Evolutionary conservation across 2,329 filamentous ascomycete genomes (phyloP), one percentile per base, ranked within the genome.

Genomic region (Albifimbria verrucaria): DNA sequence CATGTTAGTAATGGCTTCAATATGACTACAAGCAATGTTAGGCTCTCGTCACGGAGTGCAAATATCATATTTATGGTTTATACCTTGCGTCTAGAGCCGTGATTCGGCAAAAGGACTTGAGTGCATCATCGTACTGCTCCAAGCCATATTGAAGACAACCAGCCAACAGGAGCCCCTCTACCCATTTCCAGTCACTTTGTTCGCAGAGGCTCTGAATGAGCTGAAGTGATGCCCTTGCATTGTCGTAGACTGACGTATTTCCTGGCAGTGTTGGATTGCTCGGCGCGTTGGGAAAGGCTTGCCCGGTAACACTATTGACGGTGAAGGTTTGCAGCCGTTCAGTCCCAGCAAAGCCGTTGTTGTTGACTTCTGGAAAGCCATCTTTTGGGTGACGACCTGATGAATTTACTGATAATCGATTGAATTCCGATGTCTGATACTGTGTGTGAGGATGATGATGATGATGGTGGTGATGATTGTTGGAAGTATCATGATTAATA

Each of bases 71-170:
- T 66, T 62, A 66, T 59, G 61, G 59, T 62, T 62, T 58, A 60
- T 72, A 85, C 83, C 74, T 79, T 46, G 77, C 68, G 62, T 87
- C 79, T 49, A 86, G 61, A 43, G 71, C 70, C 42, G 80, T 72
- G 55, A 87, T 81, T 57, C 86, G 84, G 54, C 79, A 83, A 68
- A 91, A 93, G 86, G 87, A 91, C 55, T 85, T 80, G 46, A 89
- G 69, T 17, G 89, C 87, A 57, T 90, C 87, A 56, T 89, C 82
- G 65, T 94, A 96, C 65, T 90, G 86, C 56, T 91, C 90, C 15
- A 97, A 74, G 7, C 90, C 92, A 72, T 97, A 97, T 48, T 93
- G 88, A 53, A 99, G 77, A 72, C 94, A 97, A 2, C 94, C 94
- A 39, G 89, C 91, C 7, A 97, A 77, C 39, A 97, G 77, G 77